A percentile compares a stretch with the other conserved stretches of the same genome.
These are phyloP conservation scores for Lichtheimia corymbifera DNA, from an alignment of 371 early-diverging fungal species.

Conservation along the genomic window DNA sequence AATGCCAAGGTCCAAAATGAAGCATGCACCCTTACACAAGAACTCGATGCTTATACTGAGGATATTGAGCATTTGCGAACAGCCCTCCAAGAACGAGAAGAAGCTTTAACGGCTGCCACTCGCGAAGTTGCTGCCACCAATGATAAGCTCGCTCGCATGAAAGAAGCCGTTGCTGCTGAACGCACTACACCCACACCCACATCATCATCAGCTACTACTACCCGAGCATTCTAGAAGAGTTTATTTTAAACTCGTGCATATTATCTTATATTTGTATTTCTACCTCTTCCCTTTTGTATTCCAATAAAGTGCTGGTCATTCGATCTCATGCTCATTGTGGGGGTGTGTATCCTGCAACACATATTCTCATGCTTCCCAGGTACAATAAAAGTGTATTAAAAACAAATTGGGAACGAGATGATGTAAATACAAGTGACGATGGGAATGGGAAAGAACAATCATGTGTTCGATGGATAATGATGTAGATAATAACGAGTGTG, in stretches of 20 bases:
- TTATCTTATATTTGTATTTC: too few relatives aligned
- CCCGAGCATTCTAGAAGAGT: constrained; percentile 3
- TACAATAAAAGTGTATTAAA: too few relatives aligned
- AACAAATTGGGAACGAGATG: too few relatives aligned
- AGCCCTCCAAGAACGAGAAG: constrained; percentile 50
- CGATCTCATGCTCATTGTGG: too few relatives aligned
- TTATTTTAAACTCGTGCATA: too few relatives aligned
- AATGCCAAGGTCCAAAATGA: constrained; percentile 57
- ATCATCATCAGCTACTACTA: constrained; percentile 1
- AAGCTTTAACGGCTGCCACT: constrained; percentile 41
- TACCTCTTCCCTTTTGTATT: too few relatives aligned
- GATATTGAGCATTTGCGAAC: constrained; percentile 45
- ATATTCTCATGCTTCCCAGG: too few relatives aligned
- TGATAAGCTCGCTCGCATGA: constrained; percentile 57
- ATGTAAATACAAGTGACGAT: too few relatives aligned
- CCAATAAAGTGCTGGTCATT: too few relatives aligned
- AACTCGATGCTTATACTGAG: constrained; percentile 52
- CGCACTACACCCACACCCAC: constrained; percentile 21
- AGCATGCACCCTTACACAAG: constrained; percentile 47
- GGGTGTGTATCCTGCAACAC: too few relatives aligned
- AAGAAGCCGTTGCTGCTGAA: constrained; percentile 59
- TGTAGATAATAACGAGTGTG: not conserved
- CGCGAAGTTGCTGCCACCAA: constrained; percentile 55
- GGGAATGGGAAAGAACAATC: too few relatives aligned
- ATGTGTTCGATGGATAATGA: not conserved